Percentiles rank a stretch among this genome's conserved stretches.
Conservation (phyloP, 306 rosid genomes). For the Casuarina cunninghamiana region DNA sequence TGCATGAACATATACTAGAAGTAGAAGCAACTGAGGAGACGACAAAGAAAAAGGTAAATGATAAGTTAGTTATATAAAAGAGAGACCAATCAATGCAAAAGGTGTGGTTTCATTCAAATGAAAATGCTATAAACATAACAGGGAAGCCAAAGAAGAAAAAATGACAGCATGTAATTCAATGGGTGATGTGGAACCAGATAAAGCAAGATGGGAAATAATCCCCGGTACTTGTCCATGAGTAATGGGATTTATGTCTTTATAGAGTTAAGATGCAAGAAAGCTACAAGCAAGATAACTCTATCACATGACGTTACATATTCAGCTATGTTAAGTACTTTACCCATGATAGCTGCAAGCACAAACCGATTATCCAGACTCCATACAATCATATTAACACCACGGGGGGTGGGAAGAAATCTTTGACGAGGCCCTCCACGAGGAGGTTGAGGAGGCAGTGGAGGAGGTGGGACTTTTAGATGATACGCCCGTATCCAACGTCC, state of each 20-base stretch:
- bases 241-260: background rate
- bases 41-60: background rate
- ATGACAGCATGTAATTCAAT: background rate
- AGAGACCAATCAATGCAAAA: background rate
- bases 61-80: background rate
- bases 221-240: background rate
- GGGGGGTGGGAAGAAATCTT: constrained; percentile 84
- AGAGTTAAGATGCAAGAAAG: constrained; percentile 2
- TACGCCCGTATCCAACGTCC: constrained; percentile 91
- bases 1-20: background rate
- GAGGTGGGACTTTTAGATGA: constrained; percentile 93
- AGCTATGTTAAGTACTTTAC: constrained; percentile 35
- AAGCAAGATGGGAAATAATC: background rate
- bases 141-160: background rate
- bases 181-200: background rate
- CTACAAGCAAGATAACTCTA: background rate
- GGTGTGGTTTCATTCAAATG: background rate
- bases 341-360: constrained; percentile 97
- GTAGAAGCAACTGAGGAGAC: background rate
- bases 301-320: background rate
- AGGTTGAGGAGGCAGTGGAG: constrained; percentile 91
- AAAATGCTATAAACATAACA: background rate
- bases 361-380: constrained; percentile 97
- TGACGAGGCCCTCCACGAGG: constrained; percentile 91
- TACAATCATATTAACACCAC: constrained; percentile 91